Evolutionary conservation across 352 stramenopile species (phyloP).

Genomic region (Phytophthora pistaciae): DNA sequence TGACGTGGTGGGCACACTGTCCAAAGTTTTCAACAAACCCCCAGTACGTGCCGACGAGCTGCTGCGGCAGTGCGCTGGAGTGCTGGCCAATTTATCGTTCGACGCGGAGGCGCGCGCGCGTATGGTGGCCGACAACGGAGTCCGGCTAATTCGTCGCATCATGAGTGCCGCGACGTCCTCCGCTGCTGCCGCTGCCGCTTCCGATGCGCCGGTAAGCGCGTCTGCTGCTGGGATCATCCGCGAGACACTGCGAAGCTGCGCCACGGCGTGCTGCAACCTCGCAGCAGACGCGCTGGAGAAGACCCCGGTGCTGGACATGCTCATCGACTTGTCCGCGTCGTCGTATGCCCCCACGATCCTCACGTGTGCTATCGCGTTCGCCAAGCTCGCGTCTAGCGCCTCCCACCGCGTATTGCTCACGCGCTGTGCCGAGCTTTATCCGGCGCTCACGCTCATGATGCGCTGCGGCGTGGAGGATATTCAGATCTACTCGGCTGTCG

Average conservation of each 20-base stretch:
- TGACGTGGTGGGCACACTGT: conserved; percentile 69
- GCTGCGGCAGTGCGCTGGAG: conserved; percentile 67
- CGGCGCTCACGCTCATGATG: conserved; percentile 89
- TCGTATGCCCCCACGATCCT: conserved; percentile 74
- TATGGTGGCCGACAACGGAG: conserved; percentile 73
- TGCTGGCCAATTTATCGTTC: conserved; percentile 83
- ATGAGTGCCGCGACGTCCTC: conserved; percentile 52
- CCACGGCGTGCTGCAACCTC: conserved; percentile 82
- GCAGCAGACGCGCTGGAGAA: conserved; percentile 75
- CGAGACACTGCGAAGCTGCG: conserved; percentile 76
- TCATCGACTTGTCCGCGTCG: conserved; percentile 76
- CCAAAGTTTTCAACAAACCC: conserved; percentile 72
- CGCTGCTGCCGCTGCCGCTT: conserved; percentile 21
- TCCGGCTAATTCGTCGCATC: conserved; percentile 73
- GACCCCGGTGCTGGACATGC: conserved; percentile 75
- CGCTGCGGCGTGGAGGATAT: conserved; percentile 88
- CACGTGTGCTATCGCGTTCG: conserved; percentile 83
- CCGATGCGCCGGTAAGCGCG: conserved; percentile 27
- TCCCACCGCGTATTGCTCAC: conserved; percentile 63
- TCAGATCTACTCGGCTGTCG: conserved; percentile 90
- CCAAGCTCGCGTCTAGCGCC: conserved; percentile 74
- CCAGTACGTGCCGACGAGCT: conserved; percentile 71
- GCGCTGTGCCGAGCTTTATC: conserved; percentile 78
- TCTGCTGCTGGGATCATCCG: conserved; percentile 45
- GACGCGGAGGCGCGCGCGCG: conserved; percentile 61